A percentile compares a stretch with the other conserved stretches of the same genome.
Conservation (phyloP, 176 grass and related monocot species). For the Lolium rigidum region DNA sequence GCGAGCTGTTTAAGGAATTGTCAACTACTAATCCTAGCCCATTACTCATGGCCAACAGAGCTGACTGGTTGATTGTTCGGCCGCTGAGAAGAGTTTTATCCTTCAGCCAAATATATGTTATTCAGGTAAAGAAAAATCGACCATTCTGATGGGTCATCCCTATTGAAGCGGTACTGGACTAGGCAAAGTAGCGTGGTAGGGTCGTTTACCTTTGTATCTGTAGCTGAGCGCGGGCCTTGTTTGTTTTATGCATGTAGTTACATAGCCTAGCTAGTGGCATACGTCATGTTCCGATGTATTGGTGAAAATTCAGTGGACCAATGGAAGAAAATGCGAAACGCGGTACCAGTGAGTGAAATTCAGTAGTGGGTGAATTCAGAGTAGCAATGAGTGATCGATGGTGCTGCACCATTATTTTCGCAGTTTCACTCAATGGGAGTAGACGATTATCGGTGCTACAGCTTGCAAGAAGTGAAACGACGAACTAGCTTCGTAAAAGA, state of each 20-base stretch:
- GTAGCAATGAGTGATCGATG: background rate
- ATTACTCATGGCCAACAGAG: background rate
- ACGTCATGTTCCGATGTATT: background rate
- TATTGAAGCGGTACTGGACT: background rate
- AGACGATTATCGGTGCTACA: no score
- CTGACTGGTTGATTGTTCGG: background rate
- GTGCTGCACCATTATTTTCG: no score
- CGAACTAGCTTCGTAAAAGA: background rate
- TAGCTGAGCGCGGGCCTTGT: background rate
- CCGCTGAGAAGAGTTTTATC: background rate
- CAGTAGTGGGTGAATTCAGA: no score
- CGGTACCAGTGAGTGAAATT: background rate
- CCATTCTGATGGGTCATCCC: background rate
- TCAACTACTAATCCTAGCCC: background rate
- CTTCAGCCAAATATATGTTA: background rate
- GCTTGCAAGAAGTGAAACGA: background rate
- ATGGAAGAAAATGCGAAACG: background rate
- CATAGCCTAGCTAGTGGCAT: background rate
- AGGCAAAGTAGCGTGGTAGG: background rate
- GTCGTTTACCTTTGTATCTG: background rate
- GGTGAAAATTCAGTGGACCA: slow-evolving; percentile 1
- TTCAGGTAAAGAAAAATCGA: background rate
- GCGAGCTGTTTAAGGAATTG: background rate
- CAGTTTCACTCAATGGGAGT: no score
- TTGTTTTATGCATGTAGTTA: background rate